Evolutionary conservation across 2,329 filamentous ascomycete species (phyloP), one percentile per base, ranked within the genome.

Genomic region (Diaporthe vexans): DNA sequence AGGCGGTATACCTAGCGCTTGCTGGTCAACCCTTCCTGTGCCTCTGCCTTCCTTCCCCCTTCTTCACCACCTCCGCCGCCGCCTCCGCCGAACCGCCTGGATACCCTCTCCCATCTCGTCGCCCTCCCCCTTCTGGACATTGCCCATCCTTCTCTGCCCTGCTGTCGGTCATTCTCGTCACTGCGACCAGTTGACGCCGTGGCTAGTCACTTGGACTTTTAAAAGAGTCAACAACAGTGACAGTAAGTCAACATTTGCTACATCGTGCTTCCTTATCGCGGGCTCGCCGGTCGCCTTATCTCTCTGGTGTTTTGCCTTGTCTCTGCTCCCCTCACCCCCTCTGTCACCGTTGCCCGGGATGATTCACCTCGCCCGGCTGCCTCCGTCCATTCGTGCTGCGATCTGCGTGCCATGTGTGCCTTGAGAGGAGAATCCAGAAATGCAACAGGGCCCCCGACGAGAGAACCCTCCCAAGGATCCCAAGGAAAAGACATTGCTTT

Each of bases 241-340:
- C 59, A 33, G 74, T 76, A 74, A 76, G 74, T 76, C 51, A 29
- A 52, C 52, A 73, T 70, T 43, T 73, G 35, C 61, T 73, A 69
- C 46, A 21, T 33, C 19, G 52, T 74, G 33, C 52, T 70, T 63
- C n/a, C 57, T 68, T 72, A 52, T 56, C 70, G 61, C 65, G 33
- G 61, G 46, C 63, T 71, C 65, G 67, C 58, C 71, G 48, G 56
- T 61, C n/a, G 35, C 19, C 61, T 74, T 72, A 57, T 74, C 59
- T 74, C 68, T 72, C 46, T 43, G 52, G 63, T 75, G 73, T 73
- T 69, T 74, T 73, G 74, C 52, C 51, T 63, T 71, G 71, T 75
- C 48, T 67, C 73, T 56, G 48, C 58, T 63, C 56, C 65, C 57
- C 72, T 43, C 70, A 56, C 52, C 70, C n/a, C 48, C 40, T 52